These are phyloP conservation scores for Coprinopsis cinerea DNA, from an alignment of 768 basidiomycete genomes.

Conservation along the genomic window DNA sequence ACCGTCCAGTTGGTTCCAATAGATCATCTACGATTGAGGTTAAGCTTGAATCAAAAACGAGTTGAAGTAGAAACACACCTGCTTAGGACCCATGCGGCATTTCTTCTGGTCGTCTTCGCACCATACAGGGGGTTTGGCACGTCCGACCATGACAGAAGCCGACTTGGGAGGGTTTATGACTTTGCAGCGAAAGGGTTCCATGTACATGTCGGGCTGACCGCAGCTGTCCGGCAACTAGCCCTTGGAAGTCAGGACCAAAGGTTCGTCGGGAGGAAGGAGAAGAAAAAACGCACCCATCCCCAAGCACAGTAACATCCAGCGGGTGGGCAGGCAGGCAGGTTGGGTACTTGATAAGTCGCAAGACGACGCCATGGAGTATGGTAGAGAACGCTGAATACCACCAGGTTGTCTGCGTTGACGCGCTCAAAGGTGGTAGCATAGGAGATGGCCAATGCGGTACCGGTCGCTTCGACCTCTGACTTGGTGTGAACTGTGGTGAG, in stretches of 20 bases:
- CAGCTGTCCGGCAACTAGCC: constrained; percentile 20
- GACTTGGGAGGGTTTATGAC: constrained; percentile 27
- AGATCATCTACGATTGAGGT: constrained; percentile 26
- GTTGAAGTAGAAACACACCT: constrained; percentile 17
- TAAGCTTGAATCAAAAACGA: neutral
- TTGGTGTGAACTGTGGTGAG: constrained; percentile 34
- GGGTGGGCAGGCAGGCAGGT: constrained; percentile 35
- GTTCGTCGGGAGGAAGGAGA: constrained; percentile 18
- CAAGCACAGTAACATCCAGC: constrained; percentile 36
- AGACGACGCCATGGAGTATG: constrained; percentile 38
- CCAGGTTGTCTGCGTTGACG: constrained; percentile 36
- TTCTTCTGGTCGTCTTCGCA: constrained; percentile 30
- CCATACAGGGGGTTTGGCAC: constrained; percentile 30
- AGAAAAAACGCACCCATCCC: neutral
- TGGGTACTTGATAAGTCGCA: constrained; percentile 34
- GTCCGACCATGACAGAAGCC: constrained; percentile 16
- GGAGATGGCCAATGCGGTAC: constrained; percentile 39
- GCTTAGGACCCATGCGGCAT: constrained; percentile 35
- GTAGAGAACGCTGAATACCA: constrained; percentile 35
- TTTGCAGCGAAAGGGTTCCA: constrained; percentile 33
- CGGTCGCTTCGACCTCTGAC: constrained; percentile 40
- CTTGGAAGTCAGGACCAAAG: neutral
- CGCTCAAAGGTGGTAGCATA: constrained; percentile 31
- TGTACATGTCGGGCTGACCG: constrained; percentile 41
- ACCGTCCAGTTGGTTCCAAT: constrained; percentile 35